Base-by-base conservation (phyloP, 768 basidiomycete genomes). In the Hygrophoropsis aurantiaca region DNA sequence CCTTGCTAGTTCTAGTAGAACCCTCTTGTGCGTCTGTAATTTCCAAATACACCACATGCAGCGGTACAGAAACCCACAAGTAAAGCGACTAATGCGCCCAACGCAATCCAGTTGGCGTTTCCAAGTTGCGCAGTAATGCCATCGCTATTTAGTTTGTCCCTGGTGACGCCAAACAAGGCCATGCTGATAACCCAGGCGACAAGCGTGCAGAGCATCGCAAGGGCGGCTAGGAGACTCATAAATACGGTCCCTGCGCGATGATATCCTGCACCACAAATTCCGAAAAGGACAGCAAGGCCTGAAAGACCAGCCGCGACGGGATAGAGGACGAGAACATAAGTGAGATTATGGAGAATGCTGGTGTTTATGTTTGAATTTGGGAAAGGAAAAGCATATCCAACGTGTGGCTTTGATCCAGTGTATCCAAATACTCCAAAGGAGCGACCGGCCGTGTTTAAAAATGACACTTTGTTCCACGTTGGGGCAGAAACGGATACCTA, bases 61-160 rank as follows among this genome's bases (percentile, higher is more conserved):
- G 80, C 76, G 2, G 80, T 74, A 66, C 84, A 86, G 67, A 84
- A 84, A 20, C 77, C 84, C 13, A 90, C 49, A 35, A 83, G 51
- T 40, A 93, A 74, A 1, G 88, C 74, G 43, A 80, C 74, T 41
- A 87, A 70, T 1, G 89, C 88, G 46, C 80, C 89, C 36, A 93
- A 75, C 3, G 85, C 85, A 47, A 92, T 58, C 90, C 90, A 94
- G 59, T 82, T 83, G 36, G 87, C 90, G 62, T 89, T 90, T 13
- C 89, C 90, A 66, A 81, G 85, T 52, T 76, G 69, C 3, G 86
- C 80, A 20, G 56, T 42, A 23, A 70, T 60, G 16, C 75, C 78
- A 16, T 68, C 67, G 50, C 77, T 65, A 46, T 76, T 73, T 58
- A 86, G 75, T 35, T 77, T 74, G 53, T 79, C 63, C 48, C 82